Conservation (phyloP, 2,329 filamentous ascomycete genomes). For the Stachybotrys chartarum region DNA sequence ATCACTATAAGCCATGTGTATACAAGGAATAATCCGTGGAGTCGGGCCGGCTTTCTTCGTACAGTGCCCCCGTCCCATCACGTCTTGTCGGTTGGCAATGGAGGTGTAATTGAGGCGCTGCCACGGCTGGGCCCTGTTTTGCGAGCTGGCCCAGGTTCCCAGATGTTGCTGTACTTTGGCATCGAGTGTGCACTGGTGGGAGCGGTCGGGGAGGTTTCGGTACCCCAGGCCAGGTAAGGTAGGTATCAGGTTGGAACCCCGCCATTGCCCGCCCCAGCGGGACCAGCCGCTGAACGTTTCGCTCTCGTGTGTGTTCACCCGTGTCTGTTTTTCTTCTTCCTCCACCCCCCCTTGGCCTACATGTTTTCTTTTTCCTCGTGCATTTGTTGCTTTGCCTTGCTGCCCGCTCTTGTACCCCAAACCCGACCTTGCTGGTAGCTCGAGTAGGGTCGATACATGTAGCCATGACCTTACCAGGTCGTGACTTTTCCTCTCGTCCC, state of each 20-base stretch:
- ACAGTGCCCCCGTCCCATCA: not conserved
- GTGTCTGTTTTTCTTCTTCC: slow-evolving; percentile 1
- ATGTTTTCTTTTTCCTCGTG: slow-evolving; percentile 1
- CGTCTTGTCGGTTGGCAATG: not conserved
- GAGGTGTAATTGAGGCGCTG: too few relatives aligned
- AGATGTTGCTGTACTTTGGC: too few relatives aligned
- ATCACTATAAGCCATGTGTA: too few relatives aligned
- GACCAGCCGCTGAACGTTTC: not conserved
- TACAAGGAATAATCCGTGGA: not conserved
- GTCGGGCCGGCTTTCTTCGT: not conserved
- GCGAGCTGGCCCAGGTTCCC: too few relatives aligned
- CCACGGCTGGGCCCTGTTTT: too few relatives aligned
- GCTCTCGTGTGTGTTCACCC: not conserved
- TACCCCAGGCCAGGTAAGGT: not conserved
- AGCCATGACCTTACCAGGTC: not conserved
- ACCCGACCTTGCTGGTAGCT: not conserved
- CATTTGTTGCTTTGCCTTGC: not conserved
- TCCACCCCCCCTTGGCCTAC: not conserved
- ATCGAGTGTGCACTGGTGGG: too few relatives aligned
- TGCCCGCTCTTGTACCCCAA: not conserved
- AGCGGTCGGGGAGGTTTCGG: too few relatives aligned
- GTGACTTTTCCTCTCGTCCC: not conserved
- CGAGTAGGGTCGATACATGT: not conserved
- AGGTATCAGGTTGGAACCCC: not conserved
- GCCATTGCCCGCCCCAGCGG: not conserved